These are phyloP conservation scores for Mayamaea pseudoterrestris DNA, from an alignment of 108 stramenopile species.

Conservation along the genomic window DNA sequence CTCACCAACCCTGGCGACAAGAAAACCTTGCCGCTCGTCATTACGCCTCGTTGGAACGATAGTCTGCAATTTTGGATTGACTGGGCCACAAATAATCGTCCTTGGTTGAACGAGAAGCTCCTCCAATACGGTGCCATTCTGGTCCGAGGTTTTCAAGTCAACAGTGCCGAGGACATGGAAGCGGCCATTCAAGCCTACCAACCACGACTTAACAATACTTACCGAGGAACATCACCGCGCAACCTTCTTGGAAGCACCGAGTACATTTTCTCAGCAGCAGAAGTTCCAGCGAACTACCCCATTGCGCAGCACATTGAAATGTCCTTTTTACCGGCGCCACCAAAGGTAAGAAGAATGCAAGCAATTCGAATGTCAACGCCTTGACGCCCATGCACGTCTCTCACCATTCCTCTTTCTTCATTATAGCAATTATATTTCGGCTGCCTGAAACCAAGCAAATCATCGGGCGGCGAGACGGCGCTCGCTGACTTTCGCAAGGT, in stretches of 20 bases:
- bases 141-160: slow-evolving; percentile 26
- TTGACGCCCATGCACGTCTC: too few relatives aligned
- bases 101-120: slow-evolving; percentile 25
- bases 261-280: slow-evolving; percentile 28
- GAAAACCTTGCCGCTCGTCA: slow-evolving; percentile 11
- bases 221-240: slow-evolving; percentile 37
- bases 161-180: slow-evolving; percentile 15
- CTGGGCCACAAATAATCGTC: slow-evolving; percentile 10
- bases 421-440: slow-evolving; percentile 19
- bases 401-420: too few relatives aligned
- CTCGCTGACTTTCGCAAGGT: slow-evolving; percentile 27
- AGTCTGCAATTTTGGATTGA: slow-evolving; percentile 3
- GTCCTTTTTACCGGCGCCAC: slow-evolving; percentile 24
- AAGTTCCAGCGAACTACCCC: slow-evolving; percentile 22
- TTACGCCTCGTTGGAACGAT: slow-evolving; percentile 10
- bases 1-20: too few relatives aligned
- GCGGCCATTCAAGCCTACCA: slow-evolving; percentile 8
- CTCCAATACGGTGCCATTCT: slow-evolving; percentile 33
- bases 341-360: too few relatives aligned
- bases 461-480: slow-evolving; percentile 22
- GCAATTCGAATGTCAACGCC: too few relatives aligned
- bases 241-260: slow-evolving; percentile 9
- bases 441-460: slow-evolving; percentile 14
- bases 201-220: slow-evolving; percentile 22
- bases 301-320: slow-evolving; percentile 34